These are phyloP conservation scores for Diutina scorzettiae DNA, from an alignment of 1,139 yeast species.

Conservation along the genomic window DNA sequence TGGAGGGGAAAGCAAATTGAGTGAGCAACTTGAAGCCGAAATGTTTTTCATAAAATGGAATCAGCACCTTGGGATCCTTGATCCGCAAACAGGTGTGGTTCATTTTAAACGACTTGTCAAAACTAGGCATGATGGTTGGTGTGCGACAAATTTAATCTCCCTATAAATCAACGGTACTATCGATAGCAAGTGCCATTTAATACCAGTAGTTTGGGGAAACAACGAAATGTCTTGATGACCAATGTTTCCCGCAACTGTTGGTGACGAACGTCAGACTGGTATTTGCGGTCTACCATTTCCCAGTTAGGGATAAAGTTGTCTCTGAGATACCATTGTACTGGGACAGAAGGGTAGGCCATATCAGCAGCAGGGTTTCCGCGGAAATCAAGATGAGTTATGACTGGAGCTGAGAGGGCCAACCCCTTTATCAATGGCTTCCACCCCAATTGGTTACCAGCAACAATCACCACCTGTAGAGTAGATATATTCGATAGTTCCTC, in stretches of 20 bases:
- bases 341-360: no score
- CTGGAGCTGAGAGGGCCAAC: neutral
- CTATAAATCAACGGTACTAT: no score
- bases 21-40: slow-evolving; percentile 63
- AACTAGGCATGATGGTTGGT: slow-evolving; percentile 16
- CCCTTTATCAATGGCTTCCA: neutral
- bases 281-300: no score
- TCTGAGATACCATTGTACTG: neutral
- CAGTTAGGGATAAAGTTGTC: no score
- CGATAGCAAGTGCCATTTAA: neutral
- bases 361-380: neutral
- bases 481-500: neutral
- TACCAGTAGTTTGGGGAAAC: neutral
- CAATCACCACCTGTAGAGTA: neutral
- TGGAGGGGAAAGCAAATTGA: slow-evolving; percentile 37
- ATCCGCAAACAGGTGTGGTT: slow-evolving; percentile 73
- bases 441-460: neutral
- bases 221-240: neutral
- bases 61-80: slow-evolving; percentile 64
- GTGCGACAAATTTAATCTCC: neutral
- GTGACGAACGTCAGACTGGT: neutral
- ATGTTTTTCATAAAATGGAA: slow-evolving; percentile 60
- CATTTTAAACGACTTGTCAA: slow-evolving; percentile 31
- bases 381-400: neutral
- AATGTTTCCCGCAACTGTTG: neutral